Evolutionary conservation across 805 yeast species (phyloP), one percentile per base, ranked within the genome.

Genomic region (Ogataea neopini): DNA sequence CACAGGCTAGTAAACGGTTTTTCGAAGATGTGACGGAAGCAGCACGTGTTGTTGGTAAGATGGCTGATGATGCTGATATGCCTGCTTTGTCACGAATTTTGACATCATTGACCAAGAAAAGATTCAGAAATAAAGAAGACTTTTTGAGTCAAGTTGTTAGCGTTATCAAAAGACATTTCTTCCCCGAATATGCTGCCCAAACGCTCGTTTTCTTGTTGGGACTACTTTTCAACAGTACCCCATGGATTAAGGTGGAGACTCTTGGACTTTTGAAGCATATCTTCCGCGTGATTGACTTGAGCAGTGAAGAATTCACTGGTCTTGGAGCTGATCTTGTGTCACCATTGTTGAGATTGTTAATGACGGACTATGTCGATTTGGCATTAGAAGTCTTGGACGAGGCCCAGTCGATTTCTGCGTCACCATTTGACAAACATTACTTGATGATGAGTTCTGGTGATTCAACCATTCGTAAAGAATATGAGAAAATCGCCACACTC

Each of bases 261-360:
- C 75, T 95, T 80, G 84, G 81, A 43, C 67, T 90, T 1, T 73
- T 94, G 53, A 84, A 85, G 57, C 79, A 81, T 40, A 64, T 94
- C 6, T 77, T 95, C 52, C 91, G 96, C 1, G 72, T 79, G 49
- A 83, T 90, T 13, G 91, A 94, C 59, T 70, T 91, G 44, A 82
- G 80, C 38, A 71, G 84, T 30, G 88, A 85, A 15, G 96, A 86
- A 58, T 90, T 90, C 61, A 75, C 79, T 23, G 95, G 96, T 1
- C 84, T 89, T 32, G 99, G 99, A 4, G 98, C 99, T 0, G 99
- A 94, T 61, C 71, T 94, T 44, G 88, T 94, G 5, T 86, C 96
- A 1, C 99, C 99, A 2, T 71, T 95, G 42, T 71, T 94, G 54
- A 74, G 98, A 45, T 71, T 94, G 20, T 65, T 80, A 44, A 74